A percentile compares a stretch with the other conserved stretches of the same genome.
Conservation (phyloP, 2,329 filamentous ascomycete genomes). For the Xylaria digitata region DNA sequence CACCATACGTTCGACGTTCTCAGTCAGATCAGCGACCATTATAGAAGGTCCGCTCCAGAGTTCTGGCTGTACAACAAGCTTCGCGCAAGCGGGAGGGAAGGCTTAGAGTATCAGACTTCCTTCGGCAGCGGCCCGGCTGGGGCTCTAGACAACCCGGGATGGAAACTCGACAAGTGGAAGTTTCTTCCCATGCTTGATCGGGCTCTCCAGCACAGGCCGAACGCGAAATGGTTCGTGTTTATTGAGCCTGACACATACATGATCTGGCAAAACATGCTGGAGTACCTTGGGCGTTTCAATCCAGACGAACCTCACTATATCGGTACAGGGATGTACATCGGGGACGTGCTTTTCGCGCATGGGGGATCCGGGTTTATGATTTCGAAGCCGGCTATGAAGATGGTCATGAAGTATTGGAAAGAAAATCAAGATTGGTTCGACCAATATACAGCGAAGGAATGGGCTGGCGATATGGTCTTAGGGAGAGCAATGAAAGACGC, state of each 20-base stretch:
- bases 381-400: constrained; percentile 52
- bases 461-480: constrained; percentile 39
- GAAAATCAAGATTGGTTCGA: constrained; percentile 31
- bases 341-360: constrained; percentile 49
- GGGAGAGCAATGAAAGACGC: constrained; percentile 33
- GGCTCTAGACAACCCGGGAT: constrained; percentile 47
- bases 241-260: constrained; percentile 54
- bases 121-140: constrained; percentile 52
- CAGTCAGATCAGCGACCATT: constrained; percentile 11
- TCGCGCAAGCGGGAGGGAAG: constrained; percentile 32
- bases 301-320: constrained; percentile 47
- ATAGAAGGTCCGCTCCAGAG: constrained; percentile 33
- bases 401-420: constrained; percentile 29
- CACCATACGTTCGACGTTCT: constrained; percentile 36
- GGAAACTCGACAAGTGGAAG: constrained; percentile 56
- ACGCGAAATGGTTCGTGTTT: constrained; percentile 55
- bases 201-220: constrained; percentile 49
- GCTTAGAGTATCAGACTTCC: constrained; percentile 45
- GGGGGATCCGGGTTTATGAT: constrained; percentile 52
- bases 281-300: constrained; percentile 49
- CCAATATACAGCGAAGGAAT: constrained; percentile 31
- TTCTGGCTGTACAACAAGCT: constrained; percentile 42
- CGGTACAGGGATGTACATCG: constrained; percentile 50
- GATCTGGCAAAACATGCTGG: constrained; percentile 50
- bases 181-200: constrained; percentile 55